Base-by-base conservation (phyloP, 257 asterid genomes). In the Solanum medicagineum region DNA sequence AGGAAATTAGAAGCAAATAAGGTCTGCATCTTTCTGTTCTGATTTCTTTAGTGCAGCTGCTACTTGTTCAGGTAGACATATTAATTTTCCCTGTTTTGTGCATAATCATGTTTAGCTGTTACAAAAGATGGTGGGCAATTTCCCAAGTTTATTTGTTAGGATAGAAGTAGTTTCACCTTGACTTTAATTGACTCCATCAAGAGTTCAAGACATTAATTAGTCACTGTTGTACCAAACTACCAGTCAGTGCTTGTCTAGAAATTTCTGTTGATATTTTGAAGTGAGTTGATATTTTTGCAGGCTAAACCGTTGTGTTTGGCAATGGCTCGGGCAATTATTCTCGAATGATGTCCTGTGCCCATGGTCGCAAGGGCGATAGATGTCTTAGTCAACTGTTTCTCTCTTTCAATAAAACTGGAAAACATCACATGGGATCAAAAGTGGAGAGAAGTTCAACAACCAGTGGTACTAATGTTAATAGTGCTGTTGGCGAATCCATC, bases 1-100 rank as follows among this genome's bases (percentile, higher is more conserved):
- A 92, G 99, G 88, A 96, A 90, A 89, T 84, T 88, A 87, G 98
- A 95, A 91, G 98, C 98, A 84, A 91, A 89, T 53, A 96, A 96
- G 97, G 99, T 96, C 83, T 79, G 81, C 49, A 16, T 36, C 15
- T 40, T 40, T 17, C 26, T 24, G 26, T 32, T 69, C 79, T 69
- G 10, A 68, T 77, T 79, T 79, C 65, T 53, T 51, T 51, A 77
- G 26, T 77, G 63, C 62, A 77, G 45, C 40, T 77, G 26, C 63
- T 77, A 26, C 45, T 51, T 51, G 22, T 22, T 26, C 63, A 77
- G 6, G 8, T 77, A 51, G 17, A 79, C 16, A 53, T 53, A 24
- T 79, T 32, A 42, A 29, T 26, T 77, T 51, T 26, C 45, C 24
- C 83, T 79, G 29, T 26, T 79, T 75, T 20, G 59, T 49, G 83